Percentiles rank a stretch among this genome's conserved stretches.
These are phyloP conservation scores for Leccinellum albellum DNA, from an alignment of 768 basidiomycete species.

Conservation along the genomic window DNA sequence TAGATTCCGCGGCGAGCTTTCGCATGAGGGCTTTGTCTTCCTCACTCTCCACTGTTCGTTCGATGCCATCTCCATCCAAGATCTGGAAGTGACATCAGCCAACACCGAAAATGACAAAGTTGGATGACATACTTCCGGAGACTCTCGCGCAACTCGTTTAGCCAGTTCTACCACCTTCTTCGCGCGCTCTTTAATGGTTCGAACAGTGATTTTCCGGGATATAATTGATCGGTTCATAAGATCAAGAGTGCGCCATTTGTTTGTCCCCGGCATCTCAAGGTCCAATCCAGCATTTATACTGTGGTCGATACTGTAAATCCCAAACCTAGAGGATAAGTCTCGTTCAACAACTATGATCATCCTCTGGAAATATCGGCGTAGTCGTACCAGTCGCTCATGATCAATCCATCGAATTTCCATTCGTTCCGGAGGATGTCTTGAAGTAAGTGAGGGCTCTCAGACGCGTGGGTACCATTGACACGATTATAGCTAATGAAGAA, in stretches of 20 bases:
- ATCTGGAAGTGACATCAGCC: slow-evolving; percentile 37
- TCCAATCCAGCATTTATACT: slow-evolving; percentile 74
- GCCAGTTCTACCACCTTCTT: slow-evolving; percentile 63
- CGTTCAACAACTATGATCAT: not conserved
- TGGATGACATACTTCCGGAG: slow-evolving; percentile 52
- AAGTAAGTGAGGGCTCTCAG: slow-evolving; percentile 60
- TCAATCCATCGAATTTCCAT: slow-evolving; percentile 69
- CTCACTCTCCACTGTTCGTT: slow-evolving; percentile 58
- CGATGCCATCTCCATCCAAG: slow-evolving; percentile 66
- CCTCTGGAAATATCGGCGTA: not conserved
- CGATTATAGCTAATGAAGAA: slow-evolving; percentile 55
- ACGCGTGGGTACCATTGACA: slow-evolving; percentile 70
- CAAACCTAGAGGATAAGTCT: slow-evolving; percentile 48
- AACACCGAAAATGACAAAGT: not conserved
- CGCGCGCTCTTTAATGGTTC: slow-evolving; percentile 64
- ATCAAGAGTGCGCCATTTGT: slow-evolving; percentile 74
- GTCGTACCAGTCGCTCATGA: slow-evolving; percentile 80
- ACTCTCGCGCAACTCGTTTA: slow-evolving; percentile 61
- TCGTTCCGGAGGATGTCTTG: slow-evolving; percentile 63
- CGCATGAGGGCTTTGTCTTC: slow-evolving; percentile 64
- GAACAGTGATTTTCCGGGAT: slow-evolving; percentile 61
- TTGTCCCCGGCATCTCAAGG: slow-evolving; percentile 74
- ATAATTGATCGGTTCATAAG: slow-evolving; percentile 57
- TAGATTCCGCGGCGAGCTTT: slow-evolving; percentile 60
- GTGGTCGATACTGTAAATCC: slow-evolving; percentile 61